phyloP scores from a whole-genome alignment of 2,329 filamentous ascomycete genomes.

The Albifimbria verrucaria region DNA sequence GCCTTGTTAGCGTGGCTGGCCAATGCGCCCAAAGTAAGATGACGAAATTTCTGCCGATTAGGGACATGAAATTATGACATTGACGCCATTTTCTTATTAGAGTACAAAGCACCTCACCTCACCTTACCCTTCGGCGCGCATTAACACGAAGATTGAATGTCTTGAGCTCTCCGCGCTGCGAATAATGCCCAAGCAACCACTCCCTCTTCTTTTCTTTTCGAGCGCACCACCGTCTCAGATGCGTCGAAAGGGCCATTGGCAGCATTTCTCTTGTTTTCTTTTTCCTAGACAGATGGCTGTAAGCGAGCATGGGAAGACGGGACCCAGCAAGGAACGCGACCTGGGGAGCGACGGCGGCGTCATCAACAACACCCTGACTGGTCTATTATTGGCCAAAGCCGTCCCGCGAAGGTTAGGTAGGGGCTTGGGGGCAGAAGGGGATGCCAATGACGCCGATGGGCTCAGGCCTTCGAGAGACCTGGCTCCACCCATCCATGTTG shows the following conservation, averaged over 20 bases:
- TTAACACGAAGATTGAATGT: too few relatives aligned
- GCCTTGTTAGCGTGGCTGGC: neutral
- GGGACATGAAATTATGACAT: neutral
- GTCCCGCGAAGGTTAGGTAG: neutral
- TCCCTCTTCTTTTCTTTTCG: too few relatives aligned
- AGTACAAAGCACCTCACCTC: neutral
- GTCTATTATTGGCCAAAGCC: neutral
- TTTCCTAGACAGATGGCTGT: too few relatives aligned
- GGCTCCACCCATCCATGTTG: neutral
- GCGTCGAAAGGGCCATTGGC: too few relatives aligned
- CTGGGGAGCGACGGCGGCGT: neutral
- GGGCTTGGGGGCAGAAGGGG: too few relatives aligned
- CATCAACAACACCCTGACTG: neutral
- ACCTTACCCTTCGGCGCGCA: too few relatives aligned
- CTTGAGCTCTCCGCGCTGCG: too few relatives aligned
- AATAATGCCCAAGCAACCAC: too few relatives aligned
- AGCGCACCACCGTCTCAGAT: too few relatives aligned
- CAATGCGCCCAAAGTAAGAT: neutral
- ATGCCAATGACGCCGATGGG: neutral
- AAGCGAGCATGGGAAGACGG: too few relatives aligned
- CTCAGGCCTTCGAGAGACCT: neutral
- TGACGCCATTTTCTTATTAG: neutral
- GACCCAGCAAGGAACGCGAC: neutral
- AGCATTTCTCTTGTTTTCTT: too few relatives aligned
- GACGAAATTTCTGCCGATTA: slow-evolving; percentile 4